Evolutionary conservation across 108 stramenopile species (phyloP), one percentile per base, ranked within the genome.

Genomic region (Pseudonitzschia pungens): DNA sequence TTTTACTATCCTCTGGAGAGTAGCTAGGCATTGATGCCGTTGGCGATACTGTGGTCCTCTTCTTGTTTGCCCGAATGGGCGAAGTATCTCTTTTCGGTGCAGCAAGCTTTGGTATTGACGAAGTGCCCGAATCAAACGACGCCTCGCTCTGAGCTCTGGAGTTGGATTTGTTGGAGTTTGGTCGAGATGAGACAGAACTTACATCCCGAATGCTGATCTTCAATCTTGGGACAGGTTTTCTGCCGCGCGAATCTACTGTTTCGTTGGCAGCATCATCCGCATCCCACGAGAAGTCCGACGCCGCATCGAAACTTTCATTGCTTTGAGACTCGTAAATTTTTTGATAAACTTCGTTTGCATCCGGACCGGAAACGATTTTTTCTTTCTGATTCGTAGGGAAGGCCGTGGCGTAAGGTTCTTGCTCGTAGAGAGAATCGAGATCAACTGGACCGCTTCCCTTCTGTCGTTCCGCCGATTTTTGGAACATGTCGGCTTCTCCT

Each of bases 71-170:
- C 44, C 65, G 77, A 77, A 79, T 76, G 53, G 83, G 83, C 22
- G 83, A 78, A 33, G 83, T 80, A 57, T 84, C 83, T 56, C 79
- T 67, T 43, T 70, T 84, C 56, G 72, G 76, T 28, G 48, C 75
- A 40, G 31, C 68, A 3, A 83, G 60, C 36, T 70, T 69, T 41
- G 83, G 83, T 22, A 83, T 73, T 29, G 71, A 55, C 26, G 70
- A 58, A 8, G 78, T 69, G 1, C 56, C 36, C 14, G 71, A 69
- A 0, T 67, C 65, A 54, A 68, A 73, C 6, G 78, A 79, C 11
- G 65, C 55, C 36, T 71, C 75, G 8, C 67, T 68, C 20, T 21
- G 33, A 15, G 72, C 12, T 21, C 32, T 53, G 8, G 43, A 14
- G 20, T 4, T n/a, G 4, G 60, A 62, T 33, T 62, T 62, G 3